phyloP scores from a whole-genome alignment of 805 yeast genomes.

The Clavispora fructus region DNA sequence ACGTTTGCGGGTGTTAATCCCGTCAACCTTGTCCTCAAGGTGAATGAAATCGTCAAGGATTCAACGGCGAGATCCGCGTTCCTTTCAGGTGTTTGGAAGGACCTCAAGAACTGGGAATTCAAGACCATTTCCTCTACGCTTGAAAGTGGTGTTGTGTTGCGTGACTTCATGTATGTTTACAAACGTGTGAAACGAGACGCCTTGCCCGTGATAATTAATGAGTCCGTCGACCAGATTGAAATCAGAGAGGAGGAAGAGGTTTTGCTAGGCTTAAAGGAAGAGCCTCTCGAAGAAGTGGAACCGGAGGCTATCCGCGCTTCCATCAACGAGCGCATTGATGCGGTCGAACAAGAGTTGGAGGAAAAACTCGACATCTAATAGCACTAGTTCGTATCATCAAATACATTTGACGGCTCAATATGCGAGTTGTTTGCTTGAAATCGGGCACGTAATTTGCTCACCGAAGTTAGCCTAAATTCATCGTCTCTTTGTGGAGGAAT shows the following conservation, averaged over 20 bases:
- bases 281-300: slow-evolving; percentile 9
- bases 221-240: not conserved
- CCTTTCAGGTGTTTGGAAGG: slow-evolving; percentile 2
- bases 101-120: slow-evolving; percentile 4
- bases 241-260: slow-evolving; percentile 2
- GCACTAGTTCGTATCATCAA: not conserved
- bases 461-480: slow-evolving; percentile 28
- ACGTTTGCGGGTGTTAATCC: slow-evolving; percentile 17
- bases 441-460: slow-evolving; percentile 24
- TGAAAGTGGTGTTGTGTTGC: slow-evolving; percentile 4
- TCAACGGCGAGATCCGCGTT: slow-evolving; percentile 1
- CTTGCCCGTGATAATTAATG: not conserved
- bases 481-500: slow-evolving; percentile 27
- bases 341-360: slow-evolving; percentile 9
- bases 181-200: slow-evolving; percentile 14
- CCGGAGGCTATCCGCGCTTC: slow-evolving; percentile 14
- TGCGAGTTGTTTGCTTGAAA: not conserved
- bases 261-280: slow-evolving; percentile 6
- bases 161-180: slow-evolving; percentile 26
- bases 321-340: slow-evolving; percentile 21
- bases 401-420: not conserved
- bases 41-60: slow-evolving; percentile 1
- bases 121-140: slow-evolving; percentile 1
- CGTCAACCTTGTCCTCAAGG: not conserved
- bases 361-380: not conserved